Evolutionary conservation across 768 basidiomycete genomes (phyloP).

Genomic region (Leccinum boreale): DNA sequence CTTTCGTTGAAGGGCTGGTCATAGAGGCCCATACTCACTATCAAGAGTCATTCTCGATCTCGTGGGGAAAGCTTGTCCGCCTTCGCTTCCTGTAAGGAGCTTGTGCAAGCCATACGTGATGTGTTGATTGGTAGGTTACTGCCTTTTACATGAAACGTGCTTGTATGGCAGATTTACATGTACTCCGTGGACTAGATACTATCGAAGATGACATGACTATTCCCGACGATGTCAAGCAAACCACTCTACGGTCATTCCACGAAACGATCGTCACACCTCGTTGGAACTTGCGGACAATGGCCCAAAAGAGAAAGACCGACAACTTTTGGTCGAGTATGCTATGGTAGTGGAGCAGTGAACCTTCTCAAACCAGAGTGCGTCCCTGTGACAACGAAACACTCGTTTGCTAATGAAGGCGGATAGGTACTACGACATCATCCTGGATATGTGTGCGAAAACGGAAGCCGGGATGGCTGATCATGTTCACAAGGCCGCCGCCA

Average conservation of each 20-base stretch:
- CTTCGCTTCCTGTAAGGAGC: not conserved
- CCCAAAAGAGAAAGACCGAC: slow-evolving; percentile 84
- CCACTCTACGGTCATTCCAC: slow-evolving; percentile 80
- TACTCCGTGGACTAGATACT: slow-evolving; percentile 96
- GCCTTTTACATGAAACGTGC: not conserved
- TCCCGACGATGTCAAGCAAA: slow-evolving; percentile 80
- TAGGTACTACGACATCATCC: slow-evolving; percentile 72
- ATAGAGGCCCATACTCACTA: not conserved
- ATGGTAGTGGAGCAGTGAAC: slow-evolving; percentile 77
- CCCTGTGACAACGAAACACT: too few relatives aligned
- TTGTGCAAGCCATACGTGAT: not conserved
- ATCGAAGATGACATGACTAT: slow-evolving; percentile 99
- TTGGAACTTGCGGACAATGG: slow-evolving; percentile 82
- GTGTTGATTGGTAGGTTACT: not conserved
- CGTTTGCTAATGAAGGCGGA: too few relatives aligned
- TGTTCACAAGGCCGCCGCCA: slow-evolving; percentile 66
- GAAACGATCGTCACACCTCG: slow-evolving; percentile 73
- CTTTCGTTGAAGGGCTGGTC: not conserved
- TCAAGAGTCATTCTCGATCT: not conserved
- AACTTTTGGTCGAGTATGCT: slow-evolving; percentile 81
- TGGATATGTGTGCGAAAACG: slow-evolving; percentile 85
- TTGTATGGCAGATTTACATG: slow-evolving; percentile 69
- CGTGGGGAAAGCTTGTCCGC: not conserved
- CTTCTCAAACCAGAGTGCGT: slow-evolving; percentile 58
- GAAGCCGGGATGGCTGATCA: slow-evolving; percentile 94